A percentile compares a stretch with the other conserved stretches of the same genome.
phyloP scores from a whole-genome alignment of 768 basidiomycete species.

The Collybia sordida region DNA sequence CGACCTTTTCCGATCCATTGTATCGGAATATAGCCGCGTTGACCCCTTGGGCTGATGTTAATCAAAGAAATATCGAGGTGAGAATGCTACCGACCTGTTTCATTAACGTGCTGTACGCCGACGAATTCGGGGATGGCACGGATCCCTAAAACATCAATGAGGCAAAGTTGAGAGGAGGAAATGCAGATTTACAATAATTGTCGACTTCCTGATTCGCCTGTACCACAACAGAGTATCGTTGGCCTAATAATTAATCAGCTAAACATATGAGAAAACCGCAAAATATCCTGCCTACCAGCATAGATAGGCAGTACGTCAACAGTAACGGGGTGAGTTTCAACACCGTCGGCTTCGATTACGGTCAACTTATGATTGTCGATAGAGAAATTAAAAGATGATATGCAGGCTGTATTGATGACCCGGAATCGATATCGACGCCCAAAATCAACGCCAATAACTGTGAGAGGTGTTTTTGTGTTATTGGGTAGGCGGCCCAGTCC shows the following conservation, averaged over 20 bases:
- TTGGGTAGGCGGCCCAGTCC: slow-evolving; percentile 33
- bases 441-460: slow-evolving; percentile 31
- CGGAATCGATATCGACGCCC: slow-evolving; percentile 34
- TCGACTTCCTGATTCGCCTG: slow-evolving; percentile 40
- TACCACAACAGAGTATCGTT: slow-evolving; percentile 35
- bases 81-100: too few species aligned
- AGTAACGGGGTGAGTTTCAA: slow-evolving; percentile 35
- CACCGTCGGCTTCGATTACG: slow-evolving; percentile 51
- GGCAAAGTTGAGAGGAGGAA: too few species aligned
- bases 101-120: too few species aligned
- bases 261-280: too few species aligned
- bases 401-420: slow-evolving; percentile 31
- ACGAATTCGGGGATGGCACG: too few species aligned
- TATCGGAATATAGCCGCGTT: too few species aligned
- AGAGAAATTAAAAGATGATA: slow-evolving; percentile 37
- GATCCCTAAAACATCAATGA: too few species aligned
- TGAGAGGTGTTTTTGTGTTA: slow-evolving; percentile 18
- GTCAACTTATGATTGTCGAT: slow-evolving; percentile 42
- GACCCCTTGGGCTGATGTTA: too few species aligned
- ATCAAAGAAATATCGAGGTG: too few species aligned
- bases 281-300: neutral
- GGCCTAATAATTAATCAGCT: neutral
- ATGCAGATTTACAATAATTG: slow-evolving; percentile 58
- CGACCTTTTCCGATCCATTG: too few species aligned
- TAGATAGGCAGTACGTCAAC: slow-evolving; percentile 32